Evolutionary conservation across 2,329 filamentous ascomycete genomes (phyloP).

Genomic region (Pseudocercospora musae): DNA sequence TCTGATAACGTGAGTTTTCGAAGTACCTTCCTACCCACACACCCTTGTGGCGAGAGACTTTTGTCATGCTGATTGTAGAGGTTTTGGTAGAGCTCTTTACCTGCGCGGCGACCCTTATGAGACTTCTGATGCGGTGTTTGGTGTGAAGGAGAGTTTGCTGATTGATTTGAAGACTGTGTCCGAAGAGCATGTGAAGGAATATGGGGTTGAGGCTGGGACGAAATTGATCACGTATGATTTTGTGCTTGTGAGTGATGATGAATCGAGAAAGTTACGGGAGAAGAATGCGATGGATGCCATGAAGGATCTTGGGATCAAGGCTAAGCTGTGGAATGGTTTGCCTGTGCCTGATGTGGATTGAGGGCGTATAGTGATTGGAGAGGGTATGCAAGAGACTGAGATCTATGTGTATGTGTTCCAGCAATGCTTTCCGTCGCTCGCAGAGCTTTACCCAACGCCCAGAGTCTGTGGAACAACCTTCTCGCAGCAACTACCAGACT

Average conservation of each 20-base stretch:
- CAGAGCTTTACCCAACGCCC: too few species aligned
- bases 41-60: too few species aligned
- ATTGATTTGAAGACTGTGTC: slow-evolving; percentile 59
- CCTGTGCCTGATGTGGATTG: slow-evolving; percentile 68
- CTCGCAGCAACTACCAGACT: neutral
- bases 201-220: slow-evolving; percentile 61
- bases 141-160: slow-evolving; percentile 77
- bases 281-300: slow-evolving; percentile 65
- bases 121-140: slow-evolving; percentile 80
- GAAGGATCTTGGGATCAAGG: slow-evolving; percentile 61
- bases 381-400: neutral
- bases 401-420: too few species aligned
- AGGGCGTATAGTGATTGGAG: neutral
- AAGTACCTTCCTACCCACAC: too few species aligned
- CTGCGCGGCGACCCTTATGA: slow-evolving; percentile 76
- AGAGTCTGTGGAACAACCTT: neutral
- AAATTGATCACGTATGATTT: slow-evolving; percentile 64
- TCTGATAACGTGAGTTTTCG: slow-evolving; percentile 78
- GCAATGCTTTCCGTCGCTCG: too few species aligned
- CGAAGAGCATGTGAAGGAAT: slow-evolving; percentile 54
- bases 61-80: slow-evolving; percentile 12
- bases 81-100: slow-evolving; percentile 65
- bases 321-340: slow-evolving; percentile 72
- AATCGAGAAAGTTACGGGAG: slow-evolving; percentile 65
- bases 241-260: slow-evolving; percentile 68